These are phyloP conservation scores for Coemansia sp. DNA, from an alignment of 192 early-diverging fungal species.

Conservation along the genomic window DNA sequence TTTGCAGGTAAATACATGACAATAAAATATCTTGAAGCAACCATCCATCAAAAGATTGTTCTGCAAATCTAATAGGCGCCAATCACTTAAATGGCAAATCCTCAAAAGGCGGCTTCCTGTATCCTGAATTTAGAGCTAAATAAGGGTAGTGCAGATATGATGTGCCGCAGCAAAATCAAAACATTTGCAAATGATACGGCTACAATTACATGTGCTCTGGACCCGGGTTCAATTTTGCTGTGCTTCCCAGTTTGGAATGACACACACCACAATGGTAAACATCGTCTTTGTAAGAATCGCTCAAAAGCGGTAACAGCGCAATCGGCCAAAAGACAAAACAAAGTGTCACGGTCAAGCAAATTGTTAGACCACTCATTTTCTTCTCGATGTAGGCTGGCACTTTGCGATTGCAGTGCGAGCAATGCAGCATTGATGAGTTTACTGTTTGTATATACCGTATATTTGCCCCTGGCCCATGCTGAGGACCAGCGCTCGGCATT, in stretches of 20 bases:
- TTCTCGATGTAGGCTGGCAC: conserved; percentile 2
- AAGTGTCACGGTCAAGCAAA: conserved; percentile 1
- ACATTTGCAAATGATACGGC: neutral
- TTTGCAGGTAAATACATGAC: too few species aligned
- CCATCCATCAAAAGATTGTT: too few species aligned
- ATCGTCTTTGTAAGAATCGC: neutral
- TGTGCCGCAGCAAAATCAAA: too few species aligned
- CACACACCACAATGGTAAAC: neutral
- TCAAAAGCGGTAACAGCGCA: neutral
- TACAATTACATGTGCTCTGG: neutral
- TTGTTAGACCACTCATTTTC: neutral
- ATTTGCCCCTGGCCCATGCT: neutral
- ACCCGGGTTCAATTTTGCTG: neutral
- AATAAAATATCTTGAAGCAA: too few species aligned
- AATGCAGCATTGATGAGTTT: neutral
- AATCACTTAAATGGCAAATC: too few species aligned
- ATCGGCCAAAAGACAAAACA: neutral
- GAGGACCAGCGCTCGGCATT: neutral
- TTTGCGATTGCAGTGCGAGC: neutral
- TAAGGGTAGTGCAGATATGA: too few species aligned
- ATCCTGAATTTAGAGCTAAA: too few species aligned
- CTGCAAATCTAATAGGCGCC: too few species aligned
- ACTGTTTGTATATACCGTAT: neutral
- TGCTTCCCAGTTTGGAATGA: neutral
- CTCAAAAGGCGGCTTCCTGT: too few species aligned